Percentiles rank a stretch among this genome's conserved stretches.
These are phyloP conservation scores for Fusarium duplospermum DNA, from an alignment of 2,329 filamentous ascomycete species.

Conservation along the genomic window DNA sequence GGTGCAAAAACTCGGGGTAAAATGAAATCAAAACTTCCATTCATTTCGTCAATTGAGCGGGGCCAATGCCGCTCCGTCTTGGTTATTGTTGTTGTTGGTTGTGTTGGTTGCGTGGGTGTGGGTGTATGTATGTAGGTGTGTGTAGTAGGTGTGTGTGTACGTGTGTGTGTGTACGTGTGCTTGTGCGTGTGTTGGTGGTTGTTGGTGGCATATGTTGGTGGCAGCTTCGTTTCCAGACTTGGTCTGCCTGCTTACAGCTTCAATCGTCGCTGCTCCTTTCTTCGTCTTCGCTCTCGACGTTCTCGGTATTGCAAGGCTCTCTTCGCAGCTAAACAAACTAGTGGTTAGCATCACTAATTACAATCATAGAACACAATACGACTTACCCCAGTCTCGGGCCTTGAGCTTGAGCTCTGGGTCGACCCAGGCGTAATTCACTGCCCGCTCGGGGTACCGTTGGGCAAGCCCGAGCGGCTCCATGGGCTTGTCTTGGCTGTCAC, in stretches of 20 bases:
- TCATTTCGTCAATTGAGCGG: slow-evolving; percentile 22
- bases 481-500: slow-evolving; percentile 51
- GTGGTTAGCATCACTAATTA: slow-evolving; percentile 30
- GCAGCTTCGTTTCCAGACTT: slow-evolving; percentile 5
- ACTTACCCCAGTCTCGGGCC: slow-evolving; percentile 56
- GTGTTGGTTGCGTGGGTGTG: not conserved
- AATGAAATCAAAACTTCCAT: not conserved
- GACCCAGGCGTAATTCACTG: slow-evolving; percentile 60
- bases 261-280: slow-evolving; percentile 52
- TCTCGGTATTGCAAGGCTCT: slow-evolving; percentile 51
- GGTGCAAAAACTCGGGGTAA: slow-evolving; percentile 4
- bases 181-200: not conserved
- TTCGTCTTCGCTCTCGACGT: slow-evolving; percentile 51
- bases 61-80: slow-evolving; percentile 16
- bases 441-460: slow-evolving; percentile 61
- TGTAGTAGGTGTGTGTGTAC: not conserved
- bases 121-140: not conserved
- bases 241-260: slow-evolving; percentile 45
- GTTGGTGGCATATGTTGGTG: slow-evolving; percentile 7
- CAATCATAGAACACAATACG: not conserved
- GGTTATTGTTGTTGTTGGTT: not conserved
- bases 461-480: slow-evolving; percentile 52
- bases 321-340: slow-evolving; percentile 46
- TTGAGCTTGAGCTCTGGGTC: slow-evolving; percentile 51
- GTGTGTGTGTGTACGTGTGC: not conserved